phyloP scores from a whole-genome alignment of 2,329 filamentous ascomycete genomes.

The Cladosporium sp. region DNA sequence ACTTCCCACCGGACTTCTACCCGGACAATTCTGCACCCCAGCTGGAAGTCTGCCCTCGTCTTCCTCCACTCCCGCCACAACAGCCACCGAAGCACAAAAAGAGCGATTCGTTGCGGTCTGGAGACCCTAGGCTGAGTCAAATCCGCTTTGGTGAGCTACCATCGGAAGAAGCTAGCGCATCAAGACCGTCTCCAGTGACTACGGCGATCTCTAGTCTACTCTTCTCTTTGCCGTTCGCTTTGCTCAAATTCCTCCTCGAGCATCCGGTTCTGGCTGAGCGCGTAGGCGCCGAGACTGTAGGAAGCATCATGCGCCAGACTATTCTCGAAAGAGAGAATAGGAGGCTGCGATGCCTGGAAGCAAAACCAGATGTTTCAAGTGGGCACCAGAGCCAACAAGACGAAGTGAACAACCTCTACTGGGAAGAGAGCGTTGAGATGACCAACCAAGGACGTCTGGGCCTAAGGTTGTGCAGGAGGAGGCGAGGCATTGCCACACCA shows the following conservation, averaged over 20 bases:
- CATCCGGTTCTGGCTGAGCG: constrained; percentile 50
- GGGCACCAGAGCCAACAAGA: background rate
- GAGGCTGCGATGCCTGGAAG: constrained; percentile 26
- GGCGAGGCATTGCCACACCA: constrained; percentile 29
- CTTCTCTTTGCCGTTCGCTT: constrained; percentile 64
- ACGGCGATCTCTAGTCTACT: constrained; percentile 61
- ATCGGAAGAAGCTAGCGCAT: constrained; percentile 21
- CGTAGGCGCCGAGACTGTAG: constrained; percentile 28
- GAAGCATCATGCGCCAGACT: constrained; percentile 38
- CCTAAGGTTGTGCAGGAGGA: constrained; percentile 29
- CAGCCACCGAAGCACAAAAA: constrained; percentile 27
- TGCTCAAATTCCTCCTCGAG: constrained; percentile 63
- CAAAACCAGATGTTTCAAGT: background rate
- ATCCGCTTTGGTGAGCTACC: constrained; percentile 70
- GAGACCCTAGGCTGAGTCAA: constrained; percentile 53
- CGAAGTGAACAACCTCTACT: constrained; percentile 25
- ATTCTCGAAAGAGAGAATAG: constrained; percentile 41
- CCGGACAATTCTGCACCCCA: constrained; percentile 51
- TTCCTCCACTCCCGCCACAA: constrained; percentile 31
- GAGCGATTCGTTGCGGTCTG: constrained; percentile 33
- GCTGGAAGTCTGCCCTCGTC: constrained; percentile 44
- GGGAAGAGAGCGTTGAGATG: constrained; percentile 35
- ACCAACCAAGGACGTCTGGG: constrained; percentile 36
- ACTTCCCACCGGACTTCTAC: constrained; percentile 57
- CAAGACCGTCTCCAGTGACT: constrained; percentile 33